These are phyloP conservation scores for Candida nitratophila DNA, from an alignment of 805 yeast genomes.

Conservation along the genomic window DNA sequence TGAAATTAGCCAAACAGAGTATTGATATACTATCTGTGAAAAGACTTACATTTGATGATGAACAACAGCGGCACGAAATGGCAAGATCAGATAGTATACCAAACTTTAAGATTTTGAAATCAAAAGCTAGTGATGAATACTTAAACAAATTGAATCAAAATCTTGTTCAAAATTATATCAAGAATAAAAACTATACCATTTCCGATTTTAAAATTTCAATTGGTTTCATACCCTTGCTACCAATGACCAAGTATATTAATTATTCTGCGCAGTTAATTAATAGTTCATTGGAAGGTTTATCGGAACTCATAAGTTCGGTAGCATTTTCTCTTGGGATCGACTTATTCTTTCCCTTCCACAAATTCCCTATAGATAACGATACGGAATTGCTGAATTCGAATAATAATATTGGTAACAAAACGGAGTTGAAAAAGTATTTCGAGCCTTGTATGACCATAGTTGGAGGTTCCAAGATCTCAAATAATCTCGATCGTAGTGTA, in stretches of 20 bases:
- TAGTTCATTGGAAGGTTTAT: constrained; percentile 13
- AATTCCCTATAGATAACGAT: constrained; percentile 1
- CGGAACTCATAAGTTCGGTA: constrained; percentile 10
- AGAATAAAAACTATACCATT: background rate
- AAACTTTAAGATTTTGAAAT: background rate
- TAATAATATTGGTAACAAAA: no score
- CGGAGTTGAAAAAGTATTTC: background rate
- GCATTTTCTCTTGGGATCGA: constrained; percentile 10
- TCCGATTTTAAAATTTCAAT: constrained; percentile 9
- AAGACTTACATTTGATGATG: background rate
- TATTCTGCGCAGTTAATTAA: constrained; percentile 16
- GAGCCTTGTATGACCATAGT: constrained; percentile 6
- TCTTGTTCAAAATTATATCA: constrained; percentile 5
- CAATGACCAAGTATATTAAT: constrained; percentile 11
- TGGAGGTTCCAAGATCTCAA: background rate
- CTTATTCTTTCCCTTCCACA: constrained; percentile 16
- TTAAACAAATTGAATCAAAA: constrained; percentile 9
- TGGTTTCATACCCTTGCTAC: constrained; percentile 20
- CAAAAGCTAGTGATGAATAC: constrained; percentile 2
- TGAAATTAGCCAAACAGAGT: background rate
- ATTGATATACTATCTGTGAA: background rate
- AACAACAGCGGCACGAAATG: background rate
- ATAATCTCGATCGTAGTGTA: constrained; percentile 1
- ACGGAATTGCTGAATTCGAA: background rate
- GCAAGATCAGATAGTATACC: background rate